phyloP scores from a whole-genome alignment of 2,329 filamentous ascomycete species.

The Xylaria sp. region DNA sequence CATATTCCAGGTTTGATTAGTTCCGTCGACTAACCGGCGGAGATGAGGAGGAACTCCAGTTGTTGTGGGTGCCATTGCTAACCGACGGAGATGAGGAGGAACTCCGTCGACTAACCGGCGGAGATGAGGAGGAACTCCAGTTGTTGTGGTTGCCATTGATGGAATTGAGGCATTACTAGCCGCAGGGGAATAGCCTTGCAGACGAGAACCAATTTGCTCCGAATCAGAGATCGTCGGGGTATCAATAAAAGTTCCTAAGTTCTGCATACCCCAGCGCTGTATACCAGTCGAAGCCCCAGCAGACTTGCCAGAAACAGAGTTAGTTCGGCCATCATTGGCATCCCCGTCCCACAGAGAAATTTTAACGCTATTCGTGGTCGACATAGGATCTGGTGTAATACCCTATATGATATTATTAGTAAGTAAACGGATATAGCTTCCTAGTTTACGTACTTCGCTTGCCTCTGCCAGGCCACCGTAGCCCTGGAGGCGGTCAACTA shows the following conservation, averaged over 20 bases:
- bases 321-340: slow-evolving; percentile 1
- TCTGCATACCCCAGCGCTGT: not conserved
- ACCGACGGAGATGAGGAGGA: not conserved
- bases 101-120: not conserved
- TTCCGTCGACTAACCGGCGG: not conserved
- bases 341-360: slow-evolving; percentile 16
- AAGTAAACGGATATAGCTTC: not conserved
- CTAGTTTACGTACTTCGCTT: slow-evolving; percentile 20
- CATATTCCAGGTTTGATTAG: not conserved
- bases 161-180: not conserved
- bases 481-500: slow-evolving; percentile 27
- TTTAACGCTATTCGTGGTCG: not conserved
- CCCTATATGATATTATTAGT: slow-evolving; percentile 24
- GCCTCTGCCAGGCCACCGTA: slow-evolving; percentile 2
- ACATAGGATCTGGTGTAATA: slow-evolving; percentile 13
- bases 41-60: slow-evolving; percentile 12
- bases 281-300: slow-evolving; percentile 1
- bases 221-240: not conserved
- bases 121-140: slow-evolving; percentile 14
- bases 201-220: not conserved
- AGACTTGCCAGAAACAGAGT: slow-evolving; percentile 3
- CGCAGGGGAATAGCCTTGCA: slow-evolving; percentile 3
- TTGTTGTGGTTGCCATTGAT: not conserved
- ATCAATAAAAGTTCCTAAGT: not conserved
- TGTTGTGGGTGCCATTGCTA: not conserved